phyloP scores from a whole-genome alignment of 495 filamentous ascomycete genomes.

The Cudoniella acicularis region DNA sequence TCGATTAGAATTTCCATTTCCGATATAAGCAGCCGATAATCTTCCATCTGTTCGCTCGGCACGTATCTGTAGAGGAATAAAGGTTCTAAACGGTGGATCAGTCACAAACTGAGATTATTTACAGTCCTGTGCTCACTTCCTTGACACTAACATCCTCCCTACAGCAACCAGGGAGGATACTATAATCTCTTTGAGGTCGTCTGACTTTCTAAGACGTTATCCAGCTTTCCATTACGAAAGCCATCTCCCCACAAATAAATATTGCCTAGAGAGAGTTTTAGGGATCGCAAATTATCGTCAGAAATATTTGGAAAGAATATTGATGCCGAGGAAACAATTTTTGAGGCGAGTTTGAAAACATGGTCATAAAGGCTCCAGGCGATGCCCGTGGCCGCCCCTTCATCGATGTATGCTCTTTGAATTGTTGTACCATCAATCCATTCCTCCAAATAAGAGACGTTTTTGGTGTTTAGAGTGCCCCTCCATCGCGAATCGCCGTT shows the following conservation, averaged over 20 bases:
- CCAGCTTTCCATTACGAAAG: conserved; percentile 20
- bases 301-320: not conserved
- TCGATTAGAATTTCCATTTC: no score
- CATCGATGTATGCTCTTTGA: no score
- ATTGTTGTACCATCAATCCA: conserved; percentile 16
- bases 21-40: no score
- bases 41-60: no score
- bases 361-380: conserved; percentile 13
- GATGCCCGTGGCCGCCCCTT: not conserved
- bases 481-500: no score
- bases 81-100: no score
- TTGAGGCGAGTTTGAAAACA: conserved; percentile 3
- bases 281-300: not conserved
- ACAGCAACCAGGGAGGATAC: not conserved
- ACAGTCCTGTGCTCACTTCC: no score
- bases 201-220: conserved; percentile 22
- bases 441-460: no score
- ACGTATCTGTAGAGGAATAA: no score
- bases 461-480: no score
- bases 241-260: conserved; percentile 29
- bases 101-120: no score
- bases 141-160: conserved; percentile 2
- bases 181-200: conserved; percentile 11
- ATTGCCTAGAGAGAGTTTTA: conserved; percentile 21
- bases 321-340: not conserved